phyloP scores from a whole-genome alignment of 1,284 basidiomycete genomes.

The Abortiporus biennis region DNA sequence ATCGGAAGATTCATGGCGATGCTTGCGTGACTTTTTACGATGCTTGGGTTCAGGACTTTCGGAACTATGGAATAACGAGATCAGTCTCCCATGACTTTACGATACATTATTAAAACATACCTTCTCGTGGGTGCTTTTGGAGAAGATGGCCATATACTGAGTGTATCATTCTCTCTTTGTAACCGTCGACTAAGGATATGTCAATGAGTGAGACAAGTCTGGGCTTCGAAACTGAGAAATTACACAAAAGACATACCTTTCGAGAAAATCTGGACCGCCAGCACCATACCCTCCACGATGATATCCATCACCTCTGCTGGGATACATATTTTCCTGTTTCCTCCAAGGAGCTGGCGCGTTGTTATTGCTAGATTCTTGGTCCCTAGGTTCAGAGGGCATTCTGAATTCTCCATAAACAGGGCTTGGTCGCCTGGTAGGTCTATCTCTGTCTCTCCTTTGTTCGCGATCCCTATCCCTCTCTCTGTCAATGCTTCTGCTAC shows the following conservation, averaged over 20 bases:
- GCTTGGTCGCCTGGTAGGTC: conserved; percentile 17
- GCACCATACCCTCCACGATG: conserved; percentile 15
- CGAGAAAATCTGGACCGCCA: conserved; percentile 45
- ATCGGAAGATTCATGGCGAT: conserved; percentile 44
- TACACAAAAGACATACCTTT: conserved; percentile 35
- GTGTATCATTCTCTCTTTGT: conserved; percentile 58
- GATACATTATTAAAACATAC: conserved; percentile 40
- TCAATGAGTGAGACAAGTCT: conserved; percentile 1
- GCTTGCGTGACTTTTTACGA: conserved; percentile 53
- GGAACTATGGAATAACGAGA: conserved; percentile 32
- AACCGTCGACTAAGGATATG: conserved; percentile 61
- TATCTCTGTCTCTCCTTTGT: conserved; percentile 20
- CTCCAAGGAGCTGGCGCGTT: conserved; percentile 34
- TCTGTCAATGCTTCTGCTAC: conserved; percentile 18
- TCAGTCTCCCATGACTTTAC: conserved; percentile 1
- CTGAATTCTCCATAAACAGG: conserved; percentile 28
- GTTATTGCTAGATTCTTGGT: conserved; percentile 15
- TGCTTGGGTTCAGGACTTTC: conserved; percentile 42
- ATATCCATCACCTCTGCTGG: conserved; percentile 23
- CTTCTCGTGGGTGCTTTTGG: conserved; percentile 61
- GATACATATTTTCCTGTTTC: conserved; percentile 46
- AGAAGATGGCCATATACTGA: conserved; percentile 82
- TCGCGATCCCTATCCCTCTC: conserved; percentile 19
- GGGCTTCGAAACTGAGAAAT: conserved; percentile 2
- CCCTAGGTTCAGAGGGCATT: conserved; percentile 17